phyloP scores from a whole-genome alignment of 768 basidiomycete genomes.

The Amanita rimosa region DNA sequence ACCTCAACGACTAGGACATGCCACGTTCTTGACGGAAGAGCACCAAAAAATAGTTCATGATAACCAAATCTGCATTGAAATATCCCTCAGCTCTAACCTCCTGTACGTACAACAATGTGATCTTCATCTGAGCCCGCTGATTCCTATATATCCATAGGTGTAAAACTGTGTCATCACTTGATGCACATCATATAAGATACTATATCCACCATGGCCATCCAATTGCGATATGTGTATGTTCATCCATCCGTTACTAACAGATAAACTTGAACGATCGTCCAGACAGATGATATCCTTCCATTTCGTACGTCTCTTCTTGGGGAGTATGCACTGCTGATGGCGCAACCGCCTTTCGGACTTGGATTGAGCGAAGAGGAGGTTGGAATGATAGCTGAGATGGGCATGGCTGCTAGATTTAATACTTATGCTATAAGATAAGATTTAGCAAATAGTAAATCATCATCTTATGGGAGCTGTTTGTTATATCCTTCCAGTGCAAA shows the following conservation, averaged over 20 bases:
- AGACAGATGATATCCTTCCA: constrained; percentile 79
- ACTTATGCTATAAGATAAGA: no score
- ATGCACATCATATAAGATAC: constrained; percentile 62
- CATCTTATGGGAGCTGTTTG: not conserved
- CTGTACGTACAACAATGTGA: constrained; percentile 32
- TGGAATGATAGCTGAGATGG: constrained; percentile 42
- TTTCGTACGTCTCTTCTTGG: constrained; percentile 65
- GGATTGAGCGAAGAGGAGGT: constrained; percentile 55
- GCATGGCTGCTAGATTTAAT: constrained; percentile 35
- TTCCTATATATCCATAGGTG: constrained; percentile 35
- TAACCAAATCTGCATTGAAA: constrained; percentile 55
- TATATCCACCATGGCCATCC: constrained; percentile 58
- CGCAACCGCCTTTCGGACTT: constrained; percentile 58
- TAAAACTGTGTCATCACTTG: constrained; percentile 55
- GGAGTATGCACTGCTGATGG: constrained; percentile 75
- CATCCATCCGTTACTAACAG: not conserved
- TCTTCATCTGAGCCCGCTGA: not conserved
- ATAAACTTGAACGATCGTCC: constrained; percentile 3
- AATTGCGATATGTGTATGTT: constrained; percentile 65
- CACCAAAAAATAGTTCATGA: constrained; percentile 42
- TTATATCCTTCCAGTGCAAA: not conserved
- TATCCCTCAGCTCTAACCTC: constrained; percentile 74
- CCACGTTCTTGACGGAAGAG: constrained; percentile 63
- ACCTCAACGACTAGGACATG: constrained; percentile 69
- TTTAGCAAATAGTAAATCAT: no score